These are phyloP conservation scores for Pterocarpus macrocarpus DNA, from an alignment of 306 rosid genomes.

Conservation along the genomic window DNA sequence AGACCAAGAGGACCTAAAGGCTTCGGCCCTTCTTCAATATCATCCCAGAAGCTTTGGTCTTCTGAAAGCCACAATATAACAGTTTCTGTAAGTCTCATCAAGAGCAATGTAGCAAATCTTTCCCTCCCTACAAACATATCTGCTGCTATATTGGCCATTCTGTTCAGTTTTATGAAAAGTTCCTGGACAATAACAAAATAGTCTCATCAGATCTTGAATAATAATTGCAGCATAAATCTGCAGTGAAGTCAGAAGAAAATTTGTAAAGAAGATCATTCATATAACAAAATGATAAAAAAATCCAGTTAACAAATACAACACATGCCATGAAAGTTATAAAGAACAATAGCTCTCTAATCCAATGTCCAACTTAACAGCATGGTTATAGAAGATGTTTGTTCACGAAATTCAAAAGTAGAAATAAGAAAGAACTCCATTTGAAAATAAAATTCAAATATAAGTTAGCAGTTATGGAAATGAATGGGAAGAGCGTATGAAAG, in stretches of 20 bases:
- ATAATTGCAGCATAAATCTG: conserved; percentile 7
- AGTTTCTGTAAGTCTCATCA: conserved; percentile 98
- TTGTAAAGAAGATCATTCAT: neutral
- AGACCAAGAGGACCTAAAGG: conserved; percentile 94
- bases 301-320: conserved; percentile 5
- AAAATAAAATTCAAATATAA: neutral
- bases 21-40: conserved; percentile 95
- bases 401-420: conserved; percentile 16
- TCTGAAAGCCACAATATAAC: conserved; percentile 96
- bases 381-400: conserved; percentile 23
- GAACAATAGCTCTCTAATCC: neutral
- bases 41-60: conserved; percentile 99
- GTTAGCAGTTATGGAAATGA: conserved; percentile 13
- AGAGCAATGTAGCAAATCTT: conserved; percentile 88
- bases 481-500: neutral
- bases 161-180: conserved; percentile 85
- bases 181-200: conserved; percentile 67
- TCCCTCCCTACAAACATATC: conserved; percentile 98
- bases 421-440: neutral
- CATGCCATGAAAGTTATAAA: neutral
- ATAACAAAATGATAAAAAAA: neutral
- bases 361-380: conserved; percentile 31
- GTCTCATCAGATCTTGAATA: conserved; percentile 44
- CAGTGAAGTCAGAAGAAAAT: conserved; percentile 23
- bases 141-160: conserved; percentile 89